phyloP scores from a whole-genome alignment of 73 alveolate genomes.

The Blepharisma stoltei region DNA sequence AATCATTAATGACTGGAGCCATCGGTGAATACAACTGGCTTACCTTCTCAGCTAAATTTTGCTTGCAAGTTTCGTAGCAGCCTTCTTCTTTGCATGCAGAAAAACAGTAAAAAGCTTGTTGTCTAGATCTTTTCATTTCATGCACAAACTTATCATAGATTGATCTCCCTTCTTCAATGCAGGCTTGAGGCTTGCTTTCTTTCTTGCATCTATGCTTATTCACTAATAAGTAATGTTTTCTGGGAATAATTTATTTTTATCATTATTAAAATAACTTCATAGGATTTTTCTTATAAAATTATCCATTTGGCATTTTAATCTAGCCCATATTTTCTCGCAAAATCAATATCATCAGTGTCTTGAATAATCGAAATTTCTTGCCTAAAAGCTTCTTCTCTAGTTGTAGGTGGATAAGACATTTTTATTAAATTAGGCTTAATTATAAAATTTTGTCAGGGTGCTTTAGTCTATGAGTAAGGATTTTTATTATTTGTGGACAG shows the following conservation, averaged over 20 bases:
- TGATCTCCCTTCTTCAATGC: constrained; percentile 26
- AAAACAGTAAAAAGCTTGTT: constrained; percentile 23
- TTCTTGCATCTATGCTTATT: not conserved
- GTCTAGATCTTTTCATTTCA: constrained; percentile 1
- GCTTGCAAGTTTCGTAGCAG: constrained; percentile 17
- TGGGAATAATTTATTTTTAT: no score
- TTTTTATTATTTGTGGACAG: not conserved
- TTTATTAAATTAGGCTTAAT: not conserved
- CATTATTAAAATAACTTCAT: no score
- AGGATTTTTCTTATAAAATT: no score
- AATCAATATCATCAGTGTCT: constrained; percentile 19
- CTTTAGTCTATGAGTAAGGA: no score
- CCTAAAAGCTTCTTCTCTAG: constrained; percentile 19
- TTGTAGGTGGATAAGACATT: constrained; percentile 27
- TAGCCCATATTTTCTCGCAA: not conserved
- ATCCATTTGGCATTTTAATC: no score
- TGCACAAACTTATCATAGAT: constrained; percentile 17
- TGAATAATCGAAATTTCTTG: constrained; percentile 12
- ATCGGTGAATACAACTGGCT: not conserved
- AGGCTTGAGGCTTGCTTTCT: constrained; percentile 10
- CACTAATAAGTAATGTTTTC: constrained; percentile 18
- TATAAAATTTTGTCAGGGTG: not conserved
- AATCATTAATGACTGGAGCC: constrained; percentile 25
- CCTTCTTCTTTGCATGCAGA: constrained; percentile 20
- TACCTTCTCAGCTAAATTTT: not conserved